Conservation (phyloP, 768 basidiomycete species). For the Rhodocollybia butyracea region DNA sequence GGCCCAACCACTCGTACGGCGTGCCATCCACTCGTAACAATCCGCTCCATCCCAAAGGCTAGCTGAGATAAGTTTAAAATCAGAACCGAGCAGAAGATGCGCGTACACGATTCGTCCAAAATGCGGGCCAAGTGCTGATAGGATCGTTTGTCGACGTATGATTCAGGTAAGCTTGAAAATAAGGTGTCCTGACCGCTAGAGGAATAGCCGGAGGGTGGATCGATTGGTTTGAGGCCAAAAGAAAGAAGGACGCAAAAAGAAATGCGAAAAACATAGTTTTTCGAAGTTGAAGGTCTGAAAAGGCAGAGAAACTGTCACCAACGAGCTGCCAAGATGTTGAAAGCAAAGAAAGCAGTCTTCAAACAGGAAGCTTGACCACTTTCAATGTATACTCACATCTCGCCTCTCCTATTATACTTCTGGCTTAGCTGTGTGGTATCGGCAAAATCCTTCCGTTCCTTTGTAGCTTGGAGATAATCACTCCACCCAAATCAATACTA, state of each 20-base stretch:
- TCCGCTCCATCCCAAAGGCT: conserved; percentile 9
- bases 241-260: neutral
- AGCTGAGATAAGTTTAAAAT: neutral
- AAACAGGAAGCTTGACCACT: too few relatives aligned
- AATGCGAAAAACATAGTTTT: neutral
- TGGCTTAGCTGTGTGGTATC: too few relatives aligned
- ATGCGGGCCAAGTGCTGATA: conserved; percentile 9
- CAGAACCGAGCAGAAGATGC: neutral
- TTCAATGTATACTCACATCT: too few relatives aligned
- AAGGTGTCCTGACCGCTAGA: conserved; percentile 23
- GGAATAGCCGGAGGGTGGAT: conserved; percentile 18
- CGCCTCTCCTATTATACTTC: too few relatives aligned
- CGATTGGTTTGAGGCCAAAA: neutral
- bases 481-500: too few relatives aligned
- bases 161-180: conserved; percentile 15
- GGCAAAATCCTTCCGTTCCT: too few relatives aligned
- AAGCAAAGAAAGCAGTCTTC: too few relatives aligned
- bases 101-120: conserved; percentile 14
- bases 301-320: too few relatives aligned
- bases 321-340: too few relatives aligned
- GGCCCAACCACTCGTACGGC: conserved; percentile 12
- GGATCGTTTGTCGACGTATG: neutral
- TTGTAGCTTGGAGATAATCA: too few relatives aligned
- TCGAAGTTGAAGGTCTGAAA: neutral
- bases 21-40: conserved; percentile 13